Base-by-base conservation (phyloP, 2,329 filamentous ascomycete species). In the Pseudofabraea citricarpa region DNA sequence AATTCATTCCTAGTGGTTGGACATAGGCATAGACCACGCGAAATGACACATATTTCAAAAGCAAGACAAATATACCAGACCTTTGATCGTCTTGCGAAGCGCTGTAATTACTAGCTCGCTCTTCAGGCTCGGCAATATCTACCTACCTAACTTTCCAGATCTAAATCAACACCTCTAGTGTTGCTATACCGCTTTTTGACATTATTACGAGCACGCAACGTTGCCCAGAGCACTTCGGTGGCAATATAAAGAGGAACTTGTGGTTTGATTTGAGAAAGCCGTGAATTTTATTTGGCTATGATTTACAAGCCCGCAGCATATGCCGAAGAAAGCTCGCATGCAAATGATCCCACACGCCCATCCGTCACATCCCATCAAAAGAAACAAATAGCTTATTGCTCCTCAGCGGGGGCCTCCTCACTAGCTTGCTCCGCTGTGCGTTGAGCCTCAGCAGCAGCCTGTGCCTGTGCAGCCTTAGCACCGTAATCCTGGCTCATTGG, bases 401-500 rank as follows among this genome's bases (percentile, higher is more conserved):
- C 60, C 57, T 66, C 62, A 51, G 47, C 56, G 47, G 57, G 62
- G 60, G 65, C 71, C 60, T 75, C 74, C 69, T 79, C 62, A 48
- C 67, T 74, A 55, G 69, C 65, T 64, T 73, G 69, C 62, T 77
- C 77, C 53, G 67, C 62, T 43, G 75, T 73, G 55, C 72, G 71
- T 41, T 68, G 67, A 60, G 79, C 79, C 63, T 79, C 77, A 56
- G 79, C 83, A 54, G 80, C 79, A 49, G 81, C 81, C 68, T 85
- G 80, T 60, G 81, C 79, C 58, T 79, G 78, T 46, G 80, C 63
- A 55, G 81, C 81, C 87, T 98, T 98, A 61, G 91, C 89, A 65
- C 93, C 93, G 76, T 98, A 98, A 79, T 98, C 94, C 77, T 96
- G 90, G 74, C 85, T 91, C 73, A 91, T 85, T 68, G 93, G 93